Percentiles rank a stretch among this genome's conserved stretches.
Conservation (phyloP, 2,329 filamentous ascomycete species). For the Phialemoniopsis sp. region DNA sequence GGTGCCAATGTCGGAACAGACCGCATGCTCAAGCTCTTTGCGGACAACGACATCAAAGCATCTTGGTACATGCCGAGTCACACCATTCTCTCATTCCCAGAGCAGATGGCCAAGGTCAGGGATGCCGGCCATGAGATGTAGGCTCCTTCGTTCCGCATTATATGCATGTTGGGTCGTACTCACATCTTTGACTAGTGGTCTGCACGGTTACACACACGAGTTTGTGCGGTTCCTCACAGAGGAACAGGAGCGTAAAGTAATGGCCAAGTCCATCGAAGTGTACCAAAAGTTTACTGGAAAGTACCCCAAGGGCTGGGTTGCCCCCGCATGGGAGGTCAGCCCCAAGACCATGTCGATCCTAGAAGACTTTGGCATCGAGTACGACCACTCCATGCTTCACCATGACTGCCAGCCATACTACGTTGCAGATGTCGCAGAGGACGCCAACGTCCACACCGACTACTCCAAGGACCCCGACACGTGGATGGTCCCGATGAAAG, state of each 20-base stretch:
- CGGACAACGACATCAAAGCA: conserved; percentile 11
- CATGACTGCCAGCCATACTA: conserved; percentile 38
- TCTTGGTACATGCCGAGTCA: conserved; percentile 13
- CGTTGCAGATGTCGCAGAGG: conserved; percentile 22
- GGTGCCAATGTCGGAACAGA: conserved; percentile 11
- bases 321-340: conserved; percentile 34
- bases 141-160: no score
- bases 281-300: conserved; percentile 25
- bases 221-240: conserved; percentile 10
- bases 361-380: conserved; percentile 33
- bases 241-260: conserved; percentile 10
- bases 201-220: conserved; percentile 15
- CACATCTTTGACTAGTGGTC: conserved; percentile 1
- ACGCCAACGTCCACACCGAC: conserved; percentile 9
- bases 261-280: conserved; percentile 13
- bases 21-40: conserved; percentile 12
- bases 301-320: conserved; percentile 35
- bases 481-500: conserved; percentile 13
- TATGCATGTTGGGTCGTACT: no score
- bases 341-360: conserved; percentile 30
- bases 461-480: conserved; percentile 11
- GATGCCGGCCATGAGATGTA: conserved; percentile 13
- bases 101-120: conserved; percentile 12
- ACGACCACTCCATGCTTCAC: conserved; percentile 44
- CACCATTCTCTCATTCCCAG: conserved; percentile 11